Conservation (phyloP, 2,329 filamentous ascomycete genomes). For the Trichoderma sp. region DNA sequence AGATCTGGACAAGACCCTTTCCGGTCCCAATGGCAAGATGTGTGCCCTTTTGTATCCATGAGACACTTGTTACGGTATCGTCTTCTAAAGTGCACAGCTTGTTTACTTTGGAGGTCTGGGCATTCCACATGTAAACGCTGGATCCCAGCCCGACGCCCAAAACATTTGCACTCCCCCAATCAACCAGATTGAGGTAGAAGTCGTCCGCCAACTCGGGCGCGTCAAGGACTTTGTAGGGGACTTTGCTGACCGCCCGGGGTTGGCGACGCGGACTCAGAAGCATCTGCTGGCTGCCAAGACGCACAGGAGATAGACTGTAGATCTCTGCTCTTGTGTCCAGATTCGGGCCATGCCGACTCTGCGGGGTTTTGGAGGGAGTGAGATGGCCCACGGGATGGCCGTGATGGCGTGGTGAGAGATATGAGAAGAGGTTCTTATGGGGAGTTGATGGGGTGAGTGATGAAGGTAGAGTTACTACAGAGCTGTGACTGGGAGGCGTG, state of each 20-base stretch:
- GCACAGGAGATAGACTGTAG: conserved; percentile 92
- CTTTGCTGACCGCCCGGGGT: conserved; percentile 86
- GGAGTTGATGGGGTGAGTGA: conserved; percentile 89
- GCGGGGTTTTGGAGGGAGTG: conserved; percentile 84
- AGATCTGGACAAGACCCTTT: conserved; percentile 94
- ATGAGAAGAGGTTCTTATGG: conserved; percentile 95
- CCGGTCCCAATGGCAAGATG: conserved; percentile 94
- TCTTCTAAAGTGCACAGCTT: conserved; percentile 91
- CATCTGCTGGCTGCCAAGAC: conserved; percentile 89
- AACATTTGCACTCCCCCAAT: conserved; percentile 95
- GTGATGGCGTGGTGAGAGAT: conserved; percentile 72
- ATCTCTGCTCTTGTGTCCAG: conserved; percentile 87
- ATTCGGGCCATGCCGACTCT: conserved; percentile 82
- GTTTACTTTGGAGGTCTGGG: conserved; percentile 82
- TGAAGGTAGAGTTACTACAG: conserved; percentile 62
- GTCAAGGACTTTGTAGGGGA: conserved; percentile 96
- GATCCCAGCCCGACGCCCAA: conserved; percentile 88
- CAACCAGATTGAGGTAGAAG: conserved; percentile 95
- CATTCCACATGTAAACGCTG: conserved; percentile 98
- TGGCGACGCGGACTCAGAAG: conserved; percentile 85
- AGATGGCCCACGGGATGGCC: conserved; percentile 72
- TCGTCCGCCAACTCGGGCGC: conserved; percentile 94
- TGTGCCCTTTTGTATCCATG: conserved; percentile 96
- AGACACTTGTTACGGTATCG: conserved; percentile 93
- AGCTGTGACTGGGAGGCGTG: conserved; percentile 70